Evolutionary conservation across 306 rosid species (phyloP).

Genomic region (Quercus variabilis): DNA sequence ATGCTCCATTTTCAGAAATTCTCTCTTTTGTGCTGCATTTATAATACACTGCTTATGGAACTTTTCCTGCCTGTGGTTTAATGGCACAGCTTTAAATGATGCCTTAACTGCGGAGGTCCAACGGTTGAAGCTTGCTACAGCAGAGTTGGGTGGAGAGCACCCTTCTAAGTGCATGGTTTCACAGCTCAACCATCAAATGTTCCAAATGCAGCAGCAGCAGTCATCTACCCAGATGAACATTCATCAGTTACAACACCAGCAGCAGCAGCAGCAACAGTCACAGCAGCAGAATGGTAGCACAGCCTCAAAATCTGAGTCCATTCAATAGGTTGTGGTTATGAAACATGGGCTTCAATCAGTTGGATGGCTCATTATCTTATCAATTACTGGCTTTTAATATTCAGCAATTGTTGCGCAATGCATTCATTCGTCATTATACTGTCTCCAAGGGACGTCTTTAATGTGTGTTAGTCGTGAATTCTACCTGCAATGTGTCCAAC

Average conservation of each 20-base stretch:
- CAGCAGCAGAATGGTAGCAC: slow-evolving; percentile 56
- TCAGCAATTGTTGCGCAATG: slow-evolving; percentile 17
- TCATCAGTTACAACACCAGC: slow-evolving; percentile 47
- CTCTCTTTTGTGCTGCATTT: slow-evolving; percentile 2
- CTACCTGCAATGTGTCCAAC: slow-evolving; percentile 38
- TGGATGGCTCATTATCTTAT: slow-evolving; percentile 13
- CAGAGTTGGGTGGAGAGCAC: slow-evolving; percentile 61
- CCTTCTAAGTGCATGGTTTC: slow-evolving; percentile 52
- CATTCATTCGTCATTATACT: slow-evolving; percentile 37
- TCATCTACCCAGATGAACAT: slow-evolving; percentile 40
- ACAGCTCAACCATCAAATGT: slow-evolving; percentile 54
- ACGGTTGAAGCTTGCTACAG: slow-evolving; percentile 73
- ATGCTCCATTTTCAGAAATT: neutral
- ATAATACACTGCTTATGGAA: slow-evolving; percentile 3
- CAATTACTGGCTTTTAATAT: slow-evolving; percentile 11
- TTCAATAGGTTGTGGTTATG: slow-evolving; percentile 34
- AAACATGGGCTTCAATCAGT: neutral
- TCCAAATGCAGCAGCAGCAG: slow-evolving; percentile 41
- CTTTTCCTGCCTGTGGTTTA: slow-evolving; percentile 13
- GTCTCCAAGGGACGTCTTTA: slow-evolving; percentile 22
- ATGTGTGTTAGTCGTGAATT: slow-evolving; percentile 31
- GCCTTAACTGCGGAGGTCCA: slow-evolving; percentile 93
- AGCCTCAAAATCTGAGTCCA: slow-evolving; percentile 53
- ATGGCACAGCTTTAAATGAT: slow-evolving; percentile 73
- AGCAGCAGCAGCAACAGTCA: slow-evolving; percentile 10